phyloP scores from a whole-genome alignment of 306 rosid genomes.

The Sechiopsis laciniata region DNA sequence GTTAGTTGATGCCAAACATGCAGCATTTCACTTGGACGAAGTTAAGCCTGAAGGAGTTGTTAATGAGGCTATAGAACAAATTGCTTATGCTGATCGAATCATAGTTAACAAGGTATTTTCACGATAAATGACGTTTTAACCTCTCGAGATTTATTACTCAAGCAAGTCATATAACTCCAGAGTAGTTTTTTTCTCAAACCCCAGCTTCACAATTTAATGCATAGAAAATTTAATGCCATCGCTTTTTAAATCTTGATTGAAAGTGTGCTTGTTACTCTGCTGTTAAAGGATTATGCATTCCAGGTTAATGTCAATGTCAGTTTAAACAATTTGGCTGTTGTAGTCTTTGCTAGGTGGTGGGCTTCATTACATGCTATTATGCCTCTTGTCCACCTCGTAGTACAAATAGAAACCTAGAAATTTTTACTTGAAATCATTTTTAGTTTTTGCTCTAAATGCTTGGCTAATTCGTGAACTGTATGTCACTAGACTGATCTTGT shows the following conservation, averaged over 20 bases:
- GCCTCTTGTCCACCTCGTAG: background rate
- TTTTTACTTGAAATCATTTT: background rate
- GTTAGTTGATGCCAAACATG: conserved; percentile 91
- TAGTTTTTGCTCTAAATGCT: background rate
- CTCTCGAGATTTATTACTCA: background rate
- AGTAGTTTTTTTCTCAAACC: background rate
- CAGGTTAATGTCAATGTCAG: background rate
- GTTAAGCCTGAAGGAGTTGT: conserved; percentile 83
- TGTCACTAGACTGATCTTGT: conserved; percentile 79
- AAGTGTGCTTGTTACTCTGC: background rate
- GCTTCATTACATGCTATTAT: background rate
- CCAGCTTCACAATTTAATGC: background rate
- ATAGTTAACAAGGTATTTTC: conserved; percentile 84
- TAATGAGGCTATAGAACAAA: conserved; percentile 85
- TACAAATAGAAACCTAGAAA: background rate
- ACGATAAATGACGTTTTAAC: background rate
- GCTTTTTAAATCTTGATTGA: background rate
- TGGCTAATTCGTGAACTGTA: conserved; percentile 6
- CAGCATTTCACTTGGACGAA: conserved; percentile 67
- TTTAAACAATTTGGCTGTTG: background rate
- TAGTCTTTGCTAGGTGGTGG: background rate
- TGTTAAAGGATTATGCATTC: conserved; percentile 1
- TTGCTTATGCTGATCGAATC: conserved; percentile 93
- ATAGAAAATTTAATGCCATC: background rate
- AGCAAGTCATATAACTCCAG: background rate